Conservation (phyloP, 257 asterid genomes). For the Jacaranda copaia region DNA sequence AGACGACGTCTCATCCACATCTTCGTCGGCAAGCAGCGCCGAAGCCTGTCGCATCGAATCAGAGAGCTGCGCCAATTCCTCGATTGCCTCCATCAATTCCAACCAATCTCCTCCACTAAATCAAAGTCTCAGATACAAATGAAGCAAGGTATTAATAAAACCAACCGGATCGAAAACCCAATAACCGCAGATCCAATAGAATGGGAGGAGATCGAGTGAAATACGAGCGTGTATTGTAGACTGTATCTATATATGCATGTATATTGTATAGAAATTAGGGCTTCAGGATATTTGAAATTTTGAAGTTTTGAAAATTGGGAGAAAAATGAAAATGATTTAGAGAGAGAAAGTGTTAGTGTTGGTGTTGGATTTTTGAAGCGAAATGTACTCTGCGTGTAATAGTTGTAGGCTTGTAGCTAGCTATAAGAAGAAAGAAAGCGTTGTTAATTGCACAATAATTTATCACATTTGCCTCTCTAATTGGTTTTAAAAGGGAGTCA, state of each 20-base stretch:
- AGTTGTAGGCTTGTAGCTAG: neutral
- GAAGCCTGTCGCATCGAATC: conserved; percentile 97
- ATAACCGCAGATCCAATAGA: conserved; percentile 50
- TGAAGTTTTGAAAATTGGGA: neutral
- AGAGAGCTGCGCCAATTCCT: conserved; percentile 88
- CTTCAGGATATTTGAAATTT: neutral
- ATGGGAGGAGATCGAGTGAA: conserved; percentile 47
- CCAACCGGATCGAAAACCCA: conserved; percentile 49
- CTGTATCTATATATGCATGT: conserved; percentile 19
- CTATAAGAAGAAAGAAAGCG: conserved; percentile 19
- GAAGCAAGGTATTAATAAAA: conserved; percentile 21
- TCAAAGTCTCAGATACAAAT: conserved; percentile 27
- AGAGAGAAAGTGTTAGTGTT: neutral
- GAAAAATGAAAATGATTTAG: neutral
- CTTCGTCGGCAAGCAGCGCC: conserved; percentile 91
- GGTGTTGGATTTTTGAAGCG: neutral
- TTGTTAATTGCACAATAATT: conserved; percentile 19
- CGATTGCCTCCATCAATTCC: conserved; percentile 67
- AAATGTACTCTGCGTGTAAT: conserved; percentile 30
- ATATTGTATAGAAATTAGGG: conserved; percentile 1
- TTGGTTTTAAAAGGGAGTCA: neutral
- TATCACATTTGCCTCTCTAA: conserved; percentile 3
- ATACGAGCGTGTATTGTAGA: conserved; percentile 10
- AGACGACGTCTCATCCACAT: conserved; percentile 73
- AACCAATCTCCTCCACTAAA: conserved; percentile 34